Evolutionary conservation across 257 asterid genomes (phyloP), one percentile per base, ranked within the genome.

Genomic region (Verbascum thapsus): DNA sequence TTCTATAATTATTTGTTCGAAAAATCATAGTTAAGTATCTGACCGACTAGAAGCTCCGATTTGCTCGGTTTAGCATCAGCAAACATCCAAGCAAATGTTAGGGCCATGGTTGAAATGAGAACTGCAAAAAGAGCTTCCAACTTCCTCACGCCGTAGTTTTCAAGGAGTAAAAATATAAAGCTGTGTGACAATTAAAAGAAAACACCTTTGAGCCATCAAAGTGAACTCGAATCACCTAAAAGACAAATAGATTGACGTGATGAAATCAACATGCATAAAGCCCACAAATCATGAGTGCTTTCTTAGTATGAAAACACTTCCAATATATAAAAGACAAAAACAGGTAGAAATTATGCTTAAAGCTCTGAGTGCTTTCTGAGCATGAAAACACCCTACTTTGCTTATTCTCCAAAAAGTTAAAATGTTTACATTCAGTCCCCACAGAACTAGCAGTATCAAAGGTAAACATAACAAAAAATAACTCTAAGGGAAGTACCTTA

Each of bases 61-160:
- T 76, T 80, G 76, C 77, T 85, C 12, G 96, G 99, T 72, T 86
- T 85, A 50, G 96, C 71, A 44, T 94, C 99, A 40, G 87, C 95
- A 83, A 94, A 90, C 99, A 94, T 90, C 99, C 98, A 90, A 58
- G 99, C 99, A 68, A 94, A 94, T 1, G 99, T 76, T 35, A 94
- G 70, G 22, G 85, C 99, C 97, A 94, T 94, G 1, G 99, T 94
- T 6, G 84, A 69, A 55, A 94, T 94, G 20, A 94, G 95, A 69
- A 90, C 81, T 38, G 98, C 99, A 78, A 94, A 94, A 73, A 94
- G 83, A 72, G 89, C 99, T 83, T 94, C 99, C 83, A 94, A 67
- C 80, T 94, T 94, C 82, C 99, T 88, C 85, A 94, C 96, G 61
- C 99, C 99, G 66, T 94, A 94, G 83, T 94, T 94, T 81, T 94